Evolutionary conservation across 2,329 filamentous ascomycete species (phyloP).

Genomic region (Allantophomopsis lycopodina): DNA sequence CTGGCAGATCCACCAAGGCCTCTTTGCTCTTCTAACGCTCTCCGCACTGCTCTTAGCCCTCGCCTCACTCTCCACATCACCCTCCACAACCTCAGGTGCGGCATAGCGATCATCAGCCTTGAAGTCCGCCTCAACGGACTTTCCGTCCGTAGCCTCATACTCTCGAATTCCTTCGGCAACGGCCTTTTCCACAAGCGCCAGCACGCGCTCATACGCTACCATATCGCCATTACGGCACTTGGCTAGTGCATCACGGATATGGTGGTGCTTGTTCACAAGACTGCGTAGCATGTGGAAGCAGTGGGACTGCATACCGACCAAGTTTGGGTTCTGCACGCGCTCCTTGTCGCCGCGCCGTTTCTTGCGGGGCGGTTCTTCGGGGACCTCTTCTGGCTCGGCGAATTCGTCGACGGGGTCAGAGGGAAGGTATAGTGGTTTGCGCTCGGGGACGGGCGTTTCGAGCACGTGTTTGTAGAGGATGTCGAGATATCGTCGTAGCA

Average conservation of each 20-base stretch:
- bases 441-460: constrained; percentile 45
- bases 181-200: constrained; percentile 60
- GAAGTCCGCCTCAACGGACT: constrained; percentile 29
- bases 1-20: constrained; percentile 86
- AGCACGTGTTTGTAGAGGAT: constrained; percentile 74
- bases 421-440: constrained; percentile 62
- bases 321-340: constrained; percentile 38
- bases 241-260: constrained; percentile 77
- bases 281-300: constrained; percentile 84
- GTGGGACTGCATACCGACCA: constrained; percentile 76
- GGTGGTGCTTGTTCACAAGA: constrained; percentile 65
- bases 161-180: constrained; percentile 61
- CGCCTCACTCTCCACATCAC: constrained; percentile 22
- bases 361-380: constrained; percentile 33
- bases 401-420: constrained; percentile 22
- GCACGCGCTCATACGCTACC: constrained; percentile 60
- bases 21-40: constrained; percentile 57
- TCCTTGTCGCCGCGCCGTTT: constrained; percentile 24
- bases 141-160: constrained; percentile 39
- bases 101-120: constrained; percentile 12
- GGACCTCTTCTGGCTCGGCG: constrained; percentile 17
- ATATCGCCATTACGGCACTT: constrained; percentile 57
- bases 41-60: constrained; percentile 37
- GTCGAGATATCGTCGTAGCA: constrained; percentile 78
- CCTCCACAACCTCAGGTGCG: constrained; percentile 5